Percentiles rank a stretch among this genome's conserved stretches.
phyloP scores from a whole-genome alignment of 176 grass and related monocot species.

The Ensete ventricosum region DNA sequence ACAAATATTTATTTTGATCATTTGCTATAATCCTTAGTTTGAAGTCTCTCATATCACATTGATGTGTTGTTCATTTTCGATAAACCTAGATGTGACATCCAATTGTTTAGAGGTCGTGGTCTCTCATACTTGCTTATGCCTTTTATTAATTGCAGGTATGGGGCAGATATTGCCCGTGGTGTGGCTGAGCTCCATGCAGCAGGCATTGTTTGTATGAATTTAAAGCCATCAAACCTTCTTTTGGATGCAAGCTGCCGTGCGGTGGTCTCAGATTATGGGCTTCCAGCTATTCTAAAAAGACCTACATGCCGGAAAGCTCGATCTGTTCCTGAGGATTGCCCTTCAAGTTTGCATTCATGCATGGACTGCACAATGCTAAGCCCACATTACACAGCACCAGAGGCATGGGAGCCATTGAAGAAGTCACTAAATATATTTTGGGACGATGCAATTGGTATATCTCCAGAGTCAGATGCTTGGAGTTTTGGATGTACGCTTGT shows the following conservation, averaged over 20 bases:
- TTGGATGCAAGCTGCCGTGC: slow-evolving; percentile 60
- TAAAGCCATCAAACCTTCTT: slow-evolving; percentile 98
- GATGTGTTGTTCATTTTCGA: background rate
- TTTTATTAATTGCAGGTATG: slow-evolving; percentile 53
- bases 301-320: slow-evolving; percentile 44
- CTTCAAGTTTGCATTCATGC: slow-evolving; percentile 42
- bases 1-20: background rate
- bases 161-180: slow-evolving; percentile 96
- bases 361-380: slow-evolving; percentile 78
- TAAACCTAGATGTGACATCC: background rate
- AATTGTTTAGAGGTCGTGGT: background rate
- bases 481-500: slow-evolving; percentile 98
- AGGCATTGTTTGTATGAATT: slow-evolving; percentile 98
- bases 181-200: slow-evolving; percentile 90
- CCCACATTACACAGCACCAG: slow-evolving; percentile 93
- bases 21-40: background rate
- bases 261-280: slow-evolving; percentile 88
- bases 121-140: background rate
- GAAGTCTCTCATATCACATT: background rate
- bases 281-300: slow-evolving; percentile 93
- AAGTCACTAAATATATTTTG: slow-evolving; percentile 71
- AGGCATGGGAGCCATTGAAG: slow-evolving; percentile 90
- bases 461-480: slow-evolving; percentile 93
- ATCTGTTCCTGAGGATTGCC: slow-evolving; percentile 38
- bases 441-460: slow-evolving; percentile 78